phyloP scores from a whole-genome alignment of 108 stramenopile species.

The Conticribra weissflogii region DNA sequence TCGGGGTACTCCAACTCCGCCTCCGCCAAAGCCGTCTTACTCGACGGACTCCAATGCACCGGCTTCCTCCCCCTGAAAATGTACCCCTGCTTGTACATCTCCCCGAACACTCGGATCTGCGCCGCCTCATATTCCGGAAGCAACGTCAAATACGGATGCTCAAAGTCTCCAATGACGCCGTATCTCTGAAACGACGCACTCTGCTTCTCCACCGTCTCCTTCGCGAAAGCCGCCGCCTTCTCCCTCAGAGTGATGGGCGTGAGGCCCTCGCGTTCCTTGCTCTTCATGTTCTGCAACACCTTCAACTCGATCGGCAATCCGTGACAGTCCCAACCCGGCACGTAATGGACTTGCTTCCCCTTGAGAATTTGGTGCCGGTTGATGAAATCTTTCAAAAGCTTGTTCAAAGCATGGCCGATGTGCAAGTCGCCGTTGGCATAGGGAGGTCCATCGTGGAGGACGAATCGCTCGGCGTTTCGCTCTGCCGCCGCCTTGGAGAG shows the following conservation, averaged over 20 bases:
- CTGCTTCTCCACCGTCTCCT: constrained; percentile 92
- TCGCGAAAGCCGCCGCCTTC: constrained; percentile 91
- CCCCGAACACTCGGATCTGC: constrained; percentile 95
- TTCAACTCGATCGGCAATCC: constrained; percentile 99
- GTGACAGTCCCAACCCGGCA: constrained; percentile 99
- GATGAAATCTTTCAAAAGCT: constrained; percentile 98
- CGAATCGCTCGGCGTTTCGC: constrained; percentile 66
- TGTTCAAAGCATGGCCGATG: constrained; percentile 99
- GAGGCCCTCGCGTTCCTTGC: constrained; percentile 77
- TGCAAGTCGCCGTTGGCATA: constrained; percentile 99
- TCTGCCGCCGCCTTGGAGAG: constrained; percentile 64
- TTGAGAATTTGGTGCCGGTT: constrained; percentile 93
- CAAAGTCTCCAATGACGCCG: constrained; percentile 97
- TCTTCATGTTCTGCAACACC: constrained; percentile 93
- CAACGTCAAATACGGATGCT: constrained; percentile 95
- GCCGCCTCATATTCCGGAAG: constrained; percentile 97
- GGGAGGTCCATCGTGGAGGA: constrained; percentile 99
- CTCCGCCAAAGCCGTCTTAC: constrained; percentile 96
- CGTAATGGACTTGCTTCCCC: constrained; percentile 95
- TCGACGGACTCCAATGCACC: constrained; percentile 98
- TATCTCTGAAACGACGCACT: constrained; percentile 88
- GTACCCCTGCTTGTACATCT: constrained; percentile 95
- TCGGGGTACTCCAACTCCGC: constrained; percentile 98
- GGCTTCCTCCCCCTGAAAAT: constrained; percentile 98
- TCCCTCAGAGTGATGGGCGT: constrained; percentile 87